Evolutionary conservation across 176 grass and related monocot genomes (phyloP), one percentile per base, ranked within the genome.

Genomic region (Phyllostachys edulis): DNA sequence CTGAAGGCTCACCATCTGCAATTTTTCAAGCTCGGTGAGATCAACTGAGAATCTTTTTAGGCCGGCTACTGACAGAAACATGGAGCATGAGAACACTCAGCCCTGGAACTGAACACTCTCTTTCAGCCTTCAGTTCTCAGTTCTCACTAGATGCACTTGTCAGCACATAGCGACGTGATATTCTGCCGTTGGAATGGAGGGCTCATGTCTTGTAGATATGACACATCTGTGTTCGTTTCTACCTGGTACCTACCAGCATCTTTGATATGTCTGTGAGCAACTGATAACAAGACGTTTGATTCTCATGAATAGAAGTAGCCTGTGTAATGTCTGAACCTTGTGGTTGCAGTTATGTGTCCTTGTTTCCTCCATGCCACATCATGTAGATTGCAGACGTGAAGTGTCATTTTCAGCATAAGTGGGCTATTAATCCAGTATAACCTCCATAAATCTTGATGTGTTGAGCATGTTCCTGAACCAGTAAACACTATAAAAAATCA

Each of bases 211-310:
- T 70, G 44, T 52, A 37, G 78, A 86, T 9, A 37, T 71, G 88
- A 86, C 83, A 42, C 39, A 39, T 15, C 76, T 7, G 82, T 67
- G 18, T 2, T 44, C 16, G 51, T 74, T 16, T 69, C 41, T 42
- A 69, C 76, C 21, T 9, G 12, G 82, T 42, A 80, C 77, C 77
- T 7, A 85, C 69, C 61, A 18, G 75, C 47, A 59, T 74, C 20
- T 4, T 4, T 73, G 7, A 17, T 9, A 71, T 15, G 20, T 5
- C 13, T 12, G 10, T 14, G 59, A 37, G 67, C 45, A 67, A 39
- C 4, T 51, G 34, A 61, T 10, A 45, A 42, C 23, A 29, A 68
- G 6, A 63, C 2, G 50, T 75, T 55, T 45, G 52, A 63, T 71
- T 40, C 4, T 26, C 68, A 24, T 65, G 27, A 64, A 66, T 55